Base-by-base conservation (phyloP, 2,329 filamentous ascomycete genomes). In the Leptographium wingfieldii region DNA sequence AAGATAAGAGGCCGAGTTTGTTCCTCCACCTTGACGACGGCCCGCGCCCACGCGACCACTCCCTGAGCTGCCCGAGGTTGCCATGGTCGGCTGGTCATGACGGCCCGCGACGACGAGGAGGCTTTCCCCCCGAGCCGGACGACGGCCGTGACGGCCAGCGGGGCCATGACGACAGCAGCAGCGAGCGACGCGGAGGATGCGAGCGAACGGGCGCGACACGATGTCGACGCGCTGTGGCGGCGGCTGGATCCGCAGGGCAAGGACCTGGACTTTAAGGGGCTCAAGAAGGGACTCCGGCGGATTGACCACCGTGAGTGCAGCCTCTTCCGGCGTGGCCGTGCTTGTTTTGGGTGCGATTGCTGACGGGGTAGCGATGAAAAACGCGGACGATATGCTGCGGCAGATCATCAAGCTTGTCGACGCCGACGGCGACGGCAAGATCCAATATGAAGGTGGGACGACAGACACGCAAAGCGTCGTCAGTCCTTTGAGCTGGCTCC, bases 361-460 rank as follows among this genome's bases (percentile, higher is more conserved):
- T 63, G 53, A 63, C 58, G 5, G 1, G 56, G n/a, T 67, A 84
- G 81, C 81, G 57, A 73, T 99, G 69, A 95, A 96, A 77, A 94
- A 96, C 79, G 94, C 94, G 70, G 88, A 95, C 72, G 78, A 82
- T 46, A 84, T 97, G 77, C 80, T 99, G 63, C 81, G 83, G 69
- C 85, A 88, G 68, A 88, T 97, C 61, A 81, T 96, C 70, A 79
- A 81, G 65, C 82, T 86, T 63, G 91, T 96, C 64, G 94, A 99
- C 70, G 87, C 69, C 61, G 91, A 92, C 69, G 83, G 85, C 31
- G 91, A 97, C 72, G 90, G 92, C 64, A 86, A 85, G 68, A 97
- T 99, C 67, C 87, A 95, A 73, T 96, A 90, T 71, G 82, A 91
- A 74, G 90, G 90, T 94, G 38, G 38, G 38, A 40, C 38, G 38